Conservation (phyloP, 768 basidiomycete genomes). For the Calocera cornea region DNA sequence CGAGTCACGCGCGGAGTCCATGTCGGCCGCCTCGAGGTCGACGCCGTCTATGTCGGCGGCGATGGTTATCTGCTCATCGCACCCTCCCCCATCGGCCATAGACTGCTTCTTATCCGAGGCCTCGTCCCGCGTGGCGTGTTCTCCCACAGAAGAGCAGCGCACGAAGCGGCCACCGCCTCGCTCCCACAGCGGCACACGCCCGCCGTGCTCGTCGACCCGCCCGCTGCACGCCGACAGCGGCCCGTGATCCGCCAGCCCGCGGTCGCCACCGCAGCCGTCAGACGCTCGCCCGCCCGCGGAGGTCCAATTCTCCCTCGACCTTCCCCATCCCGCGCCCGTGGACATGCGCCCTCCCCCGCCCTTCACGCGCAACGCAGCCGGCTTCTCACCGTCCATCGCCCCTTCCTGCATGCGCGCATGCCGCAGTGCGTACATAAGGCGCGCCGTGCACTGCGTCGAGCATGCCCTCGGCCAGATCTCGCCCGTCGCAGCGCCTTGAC, state of each 20-base stretch:
- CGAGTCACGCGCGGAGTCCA: background rate
- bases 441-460: too few species aligned
- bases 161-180: too few species aligned
- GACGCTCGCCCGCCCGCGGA: background rate
- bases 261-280: background rate
- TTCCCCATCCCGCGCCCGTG: background rate
- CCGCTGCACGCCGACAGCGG: too few species aligned
- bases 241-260: background rate
- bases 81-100: too few species aligned
- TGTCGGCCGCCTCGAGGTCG: background rate
- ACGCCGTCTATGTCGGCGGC: background rate
- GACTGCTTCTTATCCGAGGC: background rate
- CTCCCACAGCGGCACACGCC: too few species aligned
- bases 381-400: background rate
- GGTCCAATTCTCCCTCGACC: background rate
- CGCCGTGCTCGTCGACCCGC: too few species aligned
- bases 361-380: background rate
- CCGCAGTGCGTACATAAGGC: background rate
- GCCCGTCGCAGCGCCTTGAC: background rate
- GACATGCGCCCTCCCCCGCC: background rate
- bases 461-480: background rate
- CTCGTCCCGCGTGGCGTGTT: background rate
- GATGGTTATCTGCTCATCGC: background rate
- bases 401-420: background rate
- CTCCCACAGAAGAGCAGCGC: background rate